Evolutionary conservation across 768 basidiomycete species (phyloP), one percentile per base, ranked within the genome.

Genomic region (Trametes coccinea): DNA sequence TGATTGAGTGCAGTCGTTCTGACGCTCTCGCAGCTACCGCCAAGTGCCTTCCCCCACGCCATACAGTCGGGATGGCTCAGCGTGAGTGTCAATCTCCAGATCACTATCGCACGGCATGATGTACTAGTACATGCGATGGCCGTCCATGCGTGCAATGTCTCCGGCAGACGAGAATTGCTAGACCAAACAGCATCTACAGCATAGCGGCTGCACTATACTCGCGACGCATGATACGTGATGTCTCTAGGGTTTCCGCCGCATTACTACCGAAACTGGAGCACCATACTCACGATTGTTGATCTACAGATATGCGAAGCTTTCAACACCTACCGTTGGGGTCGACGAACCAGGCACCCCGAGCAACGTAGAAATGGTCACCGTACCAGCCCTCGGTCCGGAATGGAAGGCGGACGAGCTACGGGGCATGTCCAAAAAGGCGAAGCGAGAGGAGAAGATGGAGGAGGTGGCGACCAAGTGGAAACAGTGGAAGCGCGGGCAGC

Each of bases 331-430:
- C 1, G 53, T 60, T 0, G 40, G 43, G 33, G 82, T 81, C 30
- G 78, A 78, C 10, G 79, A 79, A 50, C 68, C 70, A 11, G 70
- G 72, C 45, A 53, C 74, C 16, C 57, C 67, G 4, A 78, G 78
- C 9, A 85, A 83, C 3, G 90, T 94, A 27, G 95, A 98, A 74
- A 80, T 95, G 73, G 89, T 96, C 46, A 96, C 95, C 0, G 93
- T 97, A 0, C 95, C 95, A 2, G 91, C 91, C 2, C 80, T 98
- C 2, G 95, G 95, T 17, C 78, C 95, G 0, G 95, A 98, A 76
- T 98, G 95, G 95, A 82, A 82, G 29, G 85, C 86, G 52, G 77
- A 82, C 17, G 95, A 98, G 72, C 75, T 97, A 73, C 82, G 81
- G 50, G 82, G 82, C 40, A 89, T 93, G 84, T 90, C 89, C 0